phyloP scores from a whole-genome alignment of 192 early-diverging fungal species.

The Coemansia sp. region DNA sequence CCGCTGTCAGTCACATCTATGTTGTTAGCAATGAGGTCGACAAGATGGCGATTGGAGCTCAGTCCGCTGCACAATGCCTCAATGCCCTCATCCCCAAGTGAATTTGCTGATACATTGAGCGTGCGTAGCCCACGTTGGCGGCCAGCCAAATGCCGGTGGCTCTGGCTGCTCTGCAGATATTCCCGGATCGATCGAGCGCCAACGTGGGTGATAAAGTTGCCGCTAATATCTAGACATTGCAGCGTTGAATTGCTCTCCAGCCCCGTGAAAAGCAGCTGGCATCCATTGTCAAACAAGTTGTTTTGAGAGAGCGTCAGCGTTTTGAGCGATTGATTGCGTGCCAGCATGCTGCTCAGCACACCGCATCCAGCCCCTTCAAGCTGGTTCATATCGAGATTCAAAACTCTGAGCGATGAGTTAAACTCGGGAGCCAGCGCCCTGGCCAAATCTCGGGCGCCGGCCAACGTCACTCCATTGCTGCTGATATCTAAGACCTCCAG shows the following conservation, averaged over 20 bases:
- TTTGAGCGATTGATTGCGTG: slow-evolving; percentile 11
- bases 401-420: neutral
- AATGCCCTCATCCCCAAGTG: slow-evolving; percentile 26
- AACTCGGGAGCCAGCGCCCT: neutral
- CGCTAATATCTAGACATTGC: slow-evolving; percentile 12
- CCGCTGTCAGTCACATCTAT: slow-evolving; percentile 15
- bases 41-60: slow-evolving; percentile 4
- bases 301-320: slow-evolving; percentile 16
- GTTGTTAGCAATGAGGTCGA: slow-evolving; percentile 17
- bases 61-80: slow-evolving; percentile 15
- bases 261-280: slow-evolving; percentile 11
- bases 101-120: slow-evolving; percentile 22
- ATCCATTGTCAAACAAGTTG: slow-evolving; percentile 35
- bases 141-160: neutral
- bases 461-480: slow-evolving; percentile 20
- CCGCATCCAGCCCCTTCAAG: slow-evolving; percentile 15
- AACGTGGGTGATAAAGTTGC: slow-evolving; percentile 25
- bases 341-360: slow-evolving; percentile 8
- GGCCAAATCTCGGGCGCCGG: slow-evolving; percentile 11
- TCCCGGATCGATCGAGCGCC: slow-evolving; percentile 11
- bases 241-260: slow-evolving; percentile 12
- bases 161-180: slow-evolving; percentile 1
- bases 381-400: slow-evolving; percentile 36
- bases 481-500: slow-evolving; percentile 21
- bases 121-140: slow-evolving; percentile 7